phyloP scores from a whole-genome alignment of 495 filamentous ascomycete species.

The Penicillium odoratum region DNA sequence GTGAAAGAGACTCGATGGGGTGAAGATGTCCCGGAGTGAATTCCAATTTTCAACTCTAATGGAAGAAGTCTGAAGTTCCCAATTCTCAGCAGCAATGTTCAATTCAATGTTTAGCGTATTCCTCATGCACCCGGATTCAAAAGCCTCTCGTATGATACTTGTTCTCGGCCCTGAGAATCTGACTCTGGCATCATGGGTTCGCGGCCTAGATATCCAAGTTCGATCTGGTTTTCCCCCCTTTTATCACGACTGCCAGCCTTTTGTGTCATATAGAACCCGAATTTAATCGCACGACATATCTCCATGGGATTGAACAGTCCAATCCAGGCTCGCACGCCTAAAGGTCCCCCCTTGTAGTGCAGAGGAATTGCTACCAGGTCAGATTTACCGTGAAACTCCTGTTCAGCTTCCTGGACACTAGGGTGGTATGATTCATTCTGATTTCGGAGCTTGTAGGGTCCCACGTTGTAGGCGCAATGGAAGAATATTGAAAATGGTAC shows the following conservation, averaged over 20 bases:
- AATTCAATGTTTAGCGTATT: background rate
- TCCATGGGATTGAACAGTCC: constrained; percentile 14
- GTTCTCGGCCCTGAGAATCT: background rate
- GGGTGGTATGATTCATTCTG: background rate
- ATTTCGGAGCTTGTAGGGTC: constrained; percentile 18
- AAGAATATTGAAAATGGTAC: constrained; percentile 35
- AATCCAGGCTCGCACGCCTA: constrained; percentile 17
- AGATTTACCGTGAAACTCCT: background rate
- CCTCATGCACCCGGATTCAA: background rate
- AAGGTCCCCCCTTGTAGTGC: constrained; percentile 16
- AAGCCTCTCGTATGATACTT: background rate
- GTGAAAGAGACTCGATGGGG: background rate
- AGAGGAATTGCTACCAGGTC: background rate
- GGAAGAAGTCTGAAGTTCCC: background rate
- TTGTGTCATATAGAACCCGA: constrained; percentile 1
- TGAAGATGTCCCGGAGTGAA: background rate
- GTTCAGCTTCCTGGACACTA: background rate
- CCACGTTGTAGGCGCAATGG: constrained; percentile 29
- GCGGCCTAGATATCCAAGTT: background rate
- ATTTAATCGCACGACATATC: constrained; percentile 13
- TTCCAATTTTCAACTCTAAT: background rate
- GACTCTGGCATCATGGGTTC: background rate
- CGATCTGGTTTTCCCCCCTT: background rate
- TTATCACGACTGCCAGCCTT: background rate
- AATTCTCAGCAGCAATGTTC: background rate